These are phyloP conservation scores for Colletotrichum tabaci DNA, from an alignment of 2,329 filamentous ascomycete genomes.

Conservation along the genomic window DNA sequence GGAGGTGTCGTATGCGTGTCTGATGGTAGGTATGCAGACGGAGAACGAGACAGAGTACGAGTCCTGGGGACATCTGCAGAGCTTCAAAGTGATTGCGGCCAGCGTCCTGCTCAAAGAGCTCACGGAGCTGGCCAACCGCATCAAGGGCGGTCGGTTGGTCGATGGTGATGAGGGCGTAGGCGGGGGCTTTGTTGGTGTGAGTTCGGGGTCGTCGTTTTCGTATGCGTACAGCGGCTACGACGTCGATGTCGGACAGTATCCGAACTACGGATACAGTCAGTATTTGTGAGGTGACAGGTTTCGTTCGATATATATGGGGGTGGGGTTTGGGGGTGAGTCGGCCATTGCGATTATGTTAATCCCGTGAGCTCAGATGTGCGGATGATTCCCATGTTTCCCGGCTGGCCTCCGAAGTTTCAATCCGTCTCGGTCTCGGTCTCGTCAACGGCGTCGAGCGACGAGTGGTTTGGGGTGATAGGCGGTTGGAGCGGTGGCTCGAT, in stretches of 20 bases:
- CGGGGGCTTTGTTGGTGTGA: slow-evolving; percentile 31
- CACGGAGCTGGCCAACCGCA: slow-evolving; percentile 33
- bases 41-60: slow-evolving; percentile 40
- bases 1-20: slow-evolving; percentile 54
- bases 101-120: slow-evolving; percentile 53
- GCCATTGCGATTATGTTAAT: no score
- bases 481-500: neutral
- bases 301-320: no score
- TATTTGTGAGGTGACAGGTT: neutral
- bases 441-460: neutral
- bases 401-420: neutral
- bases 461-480: neutral
- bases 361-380: no score
- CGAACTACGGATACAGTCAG: slow-evolving; percentile 33
- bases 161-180: neutral
- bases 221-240: slow-evolving; percentile 36
- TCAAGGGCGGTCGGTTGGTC: slow-evolving; percentile 12
- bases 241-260: slow-evolving; percentile 37
- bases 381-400: neutral
- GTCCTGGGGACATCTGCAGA: slow-evolving; percentile 44
- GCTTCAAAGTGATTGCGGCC: slow-evolving; percentile 57
- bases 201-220: slow-evolving; percentile 2
- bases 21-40: slow-evolving; percentile 46
- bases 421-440: neutral
- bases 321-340: no score